These are phyloP conservation scores for Aspergillus fumigatiaffinis DNA, from an alignment of 2,329 filamentous ascomycete genomes.

Conservation along the genomic window DNA sequence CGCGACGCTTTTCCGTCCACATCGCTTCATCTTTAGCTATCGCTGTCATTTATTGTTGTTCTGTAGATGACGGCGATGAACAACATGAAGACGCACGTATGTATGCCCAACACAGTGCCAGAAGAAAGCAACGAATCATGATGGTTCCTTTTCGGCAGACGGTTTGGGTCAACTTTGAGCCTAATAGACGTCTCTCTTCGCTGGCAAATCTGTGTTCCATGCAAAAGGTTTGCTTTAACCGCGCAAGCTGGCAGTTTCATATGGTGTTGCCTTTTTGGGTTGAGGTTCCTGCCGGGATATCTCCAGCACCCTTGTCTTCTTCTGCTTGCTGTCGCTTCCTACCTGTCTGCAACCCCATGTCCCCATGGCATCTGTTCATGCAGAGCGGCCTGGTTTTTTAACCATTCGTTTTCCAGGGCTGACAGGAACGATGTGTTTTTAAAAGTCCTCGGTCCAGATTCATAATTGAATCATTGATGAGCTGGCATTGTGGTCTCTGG, in stretches of 20 bases:
- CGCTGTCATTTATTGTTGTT: constrained; percentile 16
- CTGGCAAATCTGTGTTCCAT: constrained; percentile 22
- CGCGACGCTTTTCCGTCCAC: constrained; percentile 1
- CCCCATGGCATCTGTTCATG: constrained; percentile 22
- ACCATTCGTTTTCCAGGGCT: constrained; percentile 16
- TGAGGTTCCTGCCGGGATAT: neutral
- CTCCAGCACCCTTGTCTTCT: constrained; percentile 1
- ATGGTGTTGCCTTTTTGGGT: neutral
- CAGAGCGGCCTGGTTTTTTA: constrained; percentile 27
- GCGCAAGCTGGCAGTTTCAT: neutral
- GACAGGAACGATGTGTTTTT: constrained; percentile 9
- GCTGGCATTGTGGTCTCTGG: constrained; percentile 25
- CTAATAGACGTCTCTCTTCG: constrained; percentile 18
- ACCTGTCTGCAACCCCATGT: constrained; percentile 11
- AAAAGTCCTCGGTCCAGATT: constrained; percentile 7
- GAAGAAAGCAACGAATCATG: constrained; percentile 33
- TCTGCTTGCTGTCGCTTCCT: constrained; percentile 1
- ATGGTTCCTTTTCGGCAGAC: constrained; percentile 3
- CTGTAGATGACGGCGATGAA: constrained; percentile 8
- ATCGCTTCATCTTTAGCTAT: constrained; percentile 11
- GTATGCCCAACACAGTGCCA: constrained; percentile 39
- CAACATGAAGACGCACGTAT: constrained; percentile 31
- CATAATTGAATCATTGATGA: constrained; percentile 24
- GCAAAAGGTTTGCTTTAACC: constrained; percentile 14
- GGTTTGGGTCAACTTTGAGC: constrained; percentile 11